Conservation (phyloP, 208 protist species). For the Leishmania lainsoni region DNA sequence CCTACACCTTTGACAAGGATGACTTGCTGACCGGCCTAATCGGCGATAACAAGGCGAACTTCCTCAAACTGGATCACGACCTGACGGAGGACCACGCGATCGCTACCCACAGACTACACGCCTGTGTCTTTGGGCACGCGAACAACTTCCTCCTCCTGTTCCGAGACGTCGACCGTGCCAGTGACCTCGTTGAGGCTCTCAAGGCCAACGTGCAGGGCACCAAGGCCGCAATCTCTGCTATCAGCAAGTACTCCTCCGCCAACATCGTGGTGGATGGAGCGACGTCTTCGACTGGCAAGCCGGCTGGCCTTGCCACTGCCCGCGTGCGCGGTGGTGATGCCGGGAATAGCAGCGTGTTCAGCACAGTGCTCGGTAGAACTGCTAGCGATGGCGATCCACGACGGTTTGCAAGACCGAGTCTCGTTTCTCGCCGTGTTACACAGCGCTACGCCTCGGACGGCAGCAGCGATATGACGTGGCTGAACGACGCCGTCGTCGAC, state of each 20-base stretch:
- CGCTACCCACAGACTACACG: conserved; percentile 63
- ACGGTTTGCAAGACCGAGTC: conserved; percentile 32
- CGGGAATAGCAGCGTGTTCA: conserved; percentile 19
- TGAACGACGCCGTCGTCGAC: not conserved
- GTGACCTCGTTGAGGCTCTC: conserved; percentile 69
- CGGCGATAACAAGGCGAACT: conserved; percentile 59
- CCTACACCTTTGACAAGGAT: conserved; percentile 69
- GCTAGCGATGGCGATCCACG: conserved; percentile 24
- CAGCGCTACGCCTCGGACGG: conserved; percentile 13
- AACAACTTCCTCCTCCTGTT: conserved; percentile 85
- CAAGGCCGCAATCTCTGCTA: conserved; percentile 78
- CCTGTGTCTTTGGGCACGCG: conserved; percentile 72
- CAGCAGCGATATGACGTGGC: conserved; percentile 1
- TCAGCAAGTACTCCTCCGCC: conserved; percentile 73
- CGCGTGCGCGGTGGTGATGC: not conserved
- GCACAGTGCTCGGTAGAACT: conserved; percentile 16
- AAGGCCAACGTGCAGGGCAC: conserved; percentile 87
- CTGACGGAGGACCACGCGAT: conserved; percentile 76
- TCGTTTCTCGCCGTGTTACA: conserved; percentile 38
- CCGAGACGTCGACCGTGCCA: conserved; percentile 76
- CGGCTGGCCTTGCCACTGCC: not conserved
- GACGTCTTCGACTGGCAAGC: not conserved
- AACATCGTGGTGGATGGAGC: conserved; percentile 23
- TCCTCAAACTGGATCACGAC: conserved; percentile 73
- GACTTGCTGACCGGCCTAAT: conserved; percentile 63